Evolutionary conservation across 768 basidiomycete species (phyloP), one percentile per base, ranked within the genome.

Genomic region (Amanita inopinata): DNA sequence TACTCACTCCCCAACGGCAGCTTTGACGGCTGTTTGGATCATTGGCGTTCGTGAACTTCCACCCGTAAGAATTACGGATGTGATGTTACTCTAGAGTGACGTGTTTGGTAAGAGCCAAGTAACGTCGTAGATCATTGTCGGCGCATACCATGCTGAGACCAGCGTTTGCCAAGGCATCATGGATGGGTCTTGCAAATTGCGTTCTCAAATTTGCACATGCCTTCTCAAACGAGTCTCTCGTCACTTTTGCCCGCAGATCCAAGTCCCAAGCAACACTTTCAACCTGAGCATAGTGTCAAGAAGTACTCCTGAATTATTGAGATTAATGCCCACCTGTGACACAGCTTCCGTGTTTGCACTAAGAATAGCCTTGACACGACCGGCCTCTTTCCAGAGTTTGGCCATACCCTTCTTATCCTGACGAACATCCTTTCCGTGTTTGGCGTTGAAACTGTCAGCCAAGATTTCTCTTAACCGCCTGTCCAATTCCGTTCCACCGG

Each of bases 321-420:
- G 17, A 23, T 28, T 6, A 22, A 42, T 39, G 53, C 78, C 61
- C 58, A 89, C 89, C 47, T 75, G 71, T 3, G 86, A 74, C 28
- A 62, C 66, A 5, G 83, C 83, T 23, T 94, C 92, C 10, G 70
- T 67, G 55, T 99, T 99, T 27, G 94, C 96, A 58, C 91, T 96
- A 46, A 99, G 63, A 50, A 99, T 84, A 5, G 80, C 71, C 66
- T 98, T 99, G 52, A 97, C 75, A 46, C 93, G 75, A 12, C 75
- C 77, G 1, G 94, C 89, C 61, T 99, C 96, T 58, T 93, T 94
- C 78, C 88, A 84, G 4, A 98, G 65, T 61, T 93, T 94, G 3
- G 88, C 85, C 82, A 96, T 84, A 1, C 83, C 93, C 43, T 80
- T 73, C 56, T 79, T 78, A 55, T 93, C 87, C 49, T 68, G 66